Evolutionary conservation across 2,329 filamentous ascomycete species (phyloP), one percentile per base, ranked within the genome.

Genomic region (Penicillium hesseltinei): DNA sequence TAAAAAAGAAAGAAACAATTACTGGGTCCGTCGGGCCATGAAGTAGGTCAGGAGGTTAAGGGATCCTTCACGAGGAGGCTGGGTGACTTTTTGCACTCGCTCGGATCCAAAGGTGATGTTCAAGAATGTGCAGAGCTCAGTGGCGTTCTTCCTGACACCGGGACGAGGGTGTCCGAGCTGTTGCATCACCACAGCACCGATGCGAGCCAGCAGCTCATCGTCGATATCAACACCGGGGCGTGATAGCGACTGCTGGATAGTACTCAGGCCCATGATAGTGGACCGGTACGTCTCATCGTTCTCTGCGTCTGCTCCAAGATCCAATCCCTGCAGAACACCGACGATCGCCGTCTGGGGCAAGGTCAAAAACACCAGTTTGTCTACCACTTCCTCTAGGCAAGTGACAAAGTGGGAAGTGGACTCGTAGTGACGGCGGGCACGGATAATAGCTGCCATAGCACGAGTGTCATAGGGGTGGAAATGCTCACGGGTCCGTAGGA

Each of bases 361-460:
- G 15, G 65, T 55, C 50, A 69, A 61, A 9, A 64, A 61, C 23
- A 74, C 68, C 21, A 77, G 70, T 36, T 71, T 68, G 38, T 76
- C 71, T 0, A 65, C 69, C 3, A 74, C 73, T 47, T 77, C 73
- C 55, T 77, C 72, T 21, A 78, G 60, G 9, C 71, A 75, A 25
- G 67, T 72, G 10, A 75, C 71, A 56, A 78, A 75, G 64, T 77
- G 73, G 23, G 71, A 73, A 31, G 64, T 71, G n/a, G 69, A 64
- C 48, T 71, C 71, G 54, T 76, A 76, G 45, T 75, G 66, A 45
- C 70, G 71, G 23, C 75, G 71, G 19, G 74, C 70, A 13, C 67
- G 66, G 42, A 78, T 67, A 4, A 78, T 61, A 4, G 75, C 71
- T 15, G 69, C 66, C 63, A 77, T 71, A 1, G 69, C 71, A 23